phyloP scores from a whole-genome alignment of 1,139 yeast species.

The Zygosaccharomyces sapae region DNA sequence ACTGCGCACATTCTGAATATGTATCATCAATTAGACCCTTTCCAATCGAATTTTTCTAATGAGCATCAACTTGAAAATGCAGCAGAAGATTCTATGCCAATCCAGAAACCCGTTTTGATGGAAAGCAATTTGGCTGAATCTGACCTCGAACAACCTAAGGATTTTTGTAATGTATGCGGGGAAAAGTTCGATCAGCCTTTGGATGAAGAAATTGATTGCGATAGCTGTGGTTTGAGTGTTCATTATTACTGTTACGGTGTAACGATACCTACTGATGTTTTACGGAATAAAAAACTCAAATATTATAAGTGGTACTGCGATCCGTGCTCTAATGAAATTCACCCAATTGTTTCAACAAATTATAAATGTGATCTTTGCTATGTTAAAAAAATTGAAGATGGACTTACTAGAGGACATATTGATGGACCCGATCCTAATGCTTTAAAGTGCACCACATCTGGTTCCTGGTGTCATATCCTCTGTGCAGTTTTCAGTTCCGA shows the following conservation, averaged over 20 bases:
- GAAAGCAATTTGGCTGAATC: neutral
- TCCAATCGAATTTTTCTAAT: neutral
- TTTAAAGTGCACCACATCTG: slow-evolving; percentile 63
- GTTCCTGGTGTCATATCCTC: slow-evolving; percentile 75
- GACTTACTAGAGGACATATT: slow-evolving; percentile 43
- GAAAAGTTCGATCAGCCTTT: slow-evolving; percentile 43
- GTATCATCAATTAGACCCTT: slow-evolving; percentile 1
- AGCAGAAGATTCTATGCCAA: neutral
- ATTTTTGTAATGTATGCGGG: slow-evolving; percentile 59
- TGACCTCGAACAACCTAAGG: slow-evolving; percentile 9
- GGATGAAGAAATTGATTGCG: slow-evolving; percentile 43
- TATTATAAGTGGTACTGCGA: slow-evolving; percentile 71
- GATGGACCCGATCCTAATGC: slow-evolving; percentile 54
- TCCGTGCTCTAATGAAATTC: slow-evolving; percentile 66
- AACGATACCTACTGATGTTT: slow-evolving; percentile 1
- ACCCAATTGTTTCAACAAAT: slow-evolving; percentile 54
- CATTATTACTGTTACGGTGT: slow-evolving; percentile 73
- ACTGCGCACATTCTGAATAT: neutral
- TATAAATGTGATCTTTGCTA: slow-evolving; percentile 69
- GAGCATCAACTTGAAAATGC: neutral
- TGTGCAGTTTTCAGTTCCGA: slow-evolving; percentile 61
- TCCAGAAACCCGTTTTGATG: neutral
- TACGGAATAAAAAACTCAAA: neutral
- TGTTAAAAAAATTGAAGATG: slow-evolving; percentile 48
- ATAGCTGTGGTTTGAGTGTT: slow-evolving; percentile 64